These are phyloP conservation scores for Phaeosphaeria sp. DNA, from an alignment of 2,329 filamentous ascomycete genomes.

Conservation along the genomic window DNA sequence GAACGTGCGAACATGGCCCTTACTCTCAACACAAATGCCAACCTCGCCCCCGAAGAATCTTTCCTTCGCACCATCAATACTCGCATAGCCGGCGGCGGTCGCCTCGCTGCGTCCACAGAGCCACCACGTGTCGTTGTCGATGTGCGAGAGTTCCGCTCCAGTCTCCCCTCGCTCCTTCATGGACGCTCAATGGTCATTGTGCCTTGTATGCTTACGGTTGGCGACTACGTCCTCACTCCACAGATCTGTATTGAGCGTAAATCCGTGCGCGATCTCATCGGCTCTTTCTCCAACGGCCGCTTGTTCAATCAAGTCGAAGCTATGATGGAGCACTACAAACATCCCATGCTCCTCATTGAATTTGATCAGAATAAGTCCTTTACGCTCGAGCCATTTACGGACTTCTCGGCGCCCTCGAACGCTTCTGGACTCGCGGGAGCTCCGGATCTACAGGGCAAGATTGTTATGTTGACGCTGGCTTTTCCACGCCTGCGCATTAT, in stretches of 20 bases:
- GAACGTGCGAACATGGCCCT: constrained; percentile 93
- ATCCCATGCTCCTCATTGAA: constrained; percentile 90
- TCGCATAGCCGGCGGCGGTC: constrained; percentile 90
- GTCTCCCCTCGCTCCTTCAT: constrained; percentile 87
- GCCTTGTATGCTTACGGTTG: constrained; percentile 94
- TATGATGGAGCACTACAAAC: constrained; percentile 93
- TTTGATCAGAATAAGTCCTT: constrained; percentile 98
- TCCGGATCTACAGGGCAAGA: constrained; percentile 85
- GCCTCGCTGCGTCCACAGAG: constrained; percentile 80
- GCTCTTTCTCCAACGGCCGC: constrained; percentile 88
- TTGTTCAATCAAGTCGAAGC: constrained; percentile 91
- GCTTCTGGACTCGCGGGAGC: constrained; percentile 61
- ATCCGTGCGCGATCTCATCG: constrained; percentile 87
- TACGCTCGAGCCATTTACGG: constrained; percentile 72
- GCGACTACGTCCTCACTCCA: constrained; percentile 92
- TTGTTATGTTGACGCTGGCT: constrained; percentile 89
- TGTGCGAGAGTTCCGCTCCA: constrained; percentile 93
- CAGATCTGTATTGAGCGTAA: constrained; percentile 94
- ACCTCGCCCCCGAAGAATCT: constrained; percentile 82
- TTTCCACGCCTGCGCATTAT: constrained; percentile 91
- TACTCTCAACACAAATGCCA: constrained; percentile 72
- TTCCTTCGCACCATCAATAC: constrained; percentile 97
- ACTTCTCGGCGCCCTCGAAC: constrained; percentile 54
- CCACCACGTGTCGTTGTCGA: constrained; percentile 93
- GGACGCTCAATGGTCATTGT: constrained; percentile 87